Evolutionary conservation across 2,329 filamentous ascomycete species (phyloP), one percentile per base, ranked within the genome.

Genomic region (Fusarium staphyleae): DNA sequence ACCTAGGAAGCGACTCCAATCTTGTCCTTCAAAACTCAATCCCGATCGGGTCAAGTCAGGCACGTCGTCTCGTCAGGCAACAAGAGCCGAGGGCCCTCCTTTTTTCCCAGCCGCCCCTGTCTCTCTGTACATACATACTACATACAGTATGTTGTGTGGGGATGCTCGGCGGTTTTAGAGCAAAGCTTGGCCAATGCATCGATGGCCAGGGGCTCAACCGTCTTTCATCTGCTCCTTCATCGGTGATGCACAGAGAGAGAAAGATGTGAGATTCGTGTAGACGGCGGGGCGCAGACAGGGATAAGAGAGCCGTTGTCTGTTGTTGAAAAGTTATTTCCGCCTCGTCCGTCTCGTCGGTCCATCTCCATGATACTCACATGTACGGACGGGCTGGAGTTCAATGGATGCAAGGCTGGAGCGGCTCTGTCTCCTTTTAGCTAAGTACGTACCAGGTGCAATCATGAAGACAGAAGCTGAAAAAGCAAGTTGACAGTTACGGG

Each of bases 101-200:
- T 57, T 30, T 41, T 15, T 8, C n/a, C n/a, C 24, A 19, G 28
- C n/a, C 13, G 22, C 44, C 47, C 45, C 45, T 56, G 55, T 52
- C 47, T 35, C 12, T n/a, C n/a, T n/a, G n/a, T n/a, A n/a, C n/a
- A n/a, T n/a, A n/a, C n/a, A n/a, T n/a, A n/a, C n/a, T n/a, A n/a
- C n/a, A n/a, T n/a, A n/a, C n/a, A n/a, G n/a, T n/a, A n/a, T n/a
- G n/a, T n/a, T 33, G 26, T 30, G 52, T 61, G 52, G 57, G 36
- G 22, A 40, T 18, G 22, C 18, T 46, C 50, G 48, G 54, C 55
- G 48, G 43, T 61, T 66, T 64, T 54, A 60, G 57, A 60, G 44
- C 57, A 57, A 66, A 62, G 57, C 62, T 64, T 66, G 57, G 62
- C 54, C 57, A 58, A 54, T 62, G 60, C 57, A 53, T 50, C 34